These are phyloP conservation scores for Tirmania nivea DNA, from an alignment of 495 filamentous ascomycete genomes.

Conservation along the genomic window DNA sequence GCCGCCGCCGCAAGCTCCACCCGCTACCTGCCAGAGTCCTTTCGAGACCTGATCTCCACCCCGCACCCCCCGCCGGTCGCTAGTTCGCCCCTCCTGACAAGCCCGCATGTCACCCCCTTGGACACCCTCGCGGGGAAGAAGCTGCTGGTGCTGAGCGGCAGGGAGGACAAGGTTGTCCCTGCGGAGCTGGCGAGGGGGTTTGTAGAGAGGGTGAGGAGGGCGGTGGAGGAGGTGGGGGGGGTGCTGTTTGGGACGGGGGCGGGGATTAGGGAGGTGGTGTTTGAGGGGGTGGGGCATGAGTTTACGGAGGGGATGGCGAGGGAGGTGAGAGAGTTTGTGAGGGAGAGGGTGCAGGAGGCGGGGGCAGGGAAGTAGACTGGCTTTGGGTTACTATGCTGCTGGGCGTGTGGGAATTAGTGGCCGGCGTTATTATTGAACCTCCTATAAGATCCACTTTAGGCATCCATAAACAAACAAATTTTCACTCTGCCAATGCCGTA, in stretches of 20 bases:
- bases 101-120: too few species aligned
- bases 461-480: too few species aligned
- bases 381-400: too few species aligned
- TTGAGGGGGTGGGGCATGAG: constrained; percentile 47
- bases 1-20: neutral
- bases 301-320: constrained; percentile 50
- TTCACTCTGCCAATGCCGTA: too few species aligned
- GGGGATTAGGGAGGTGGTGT: constrained; percentile 54
- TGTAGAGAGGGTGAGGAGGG: constrained; percentile 34
- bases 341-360: constrained; percentile 25
- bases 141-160: constrained; percentile 58
- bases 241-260: constrained; percentile 37
- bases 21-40: neutral
- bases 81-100: constrained; percentile 10
- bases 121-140: constrained; percentile 35
- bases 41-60: neutral
- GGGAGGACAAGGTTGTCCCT: constrained; percentile 64
- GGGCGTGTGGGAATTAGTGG: too few species aligned
- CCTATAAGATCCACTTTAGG: too few species aligned
- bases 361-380: too few species aligned
- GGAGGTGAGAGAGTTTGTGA: constrained; percentile 46
- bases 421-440: too few species aligned
- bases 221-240: constrained; percentile 46
- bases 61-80: constrained; percentile 2
- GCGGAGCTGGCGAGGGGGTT: constrained; percentile 48